Evolutionary conservation across 2,329 filamentous ascomycete species (phyloP).

Genomic region (Torrubiellomyces zombiae): DNA sequence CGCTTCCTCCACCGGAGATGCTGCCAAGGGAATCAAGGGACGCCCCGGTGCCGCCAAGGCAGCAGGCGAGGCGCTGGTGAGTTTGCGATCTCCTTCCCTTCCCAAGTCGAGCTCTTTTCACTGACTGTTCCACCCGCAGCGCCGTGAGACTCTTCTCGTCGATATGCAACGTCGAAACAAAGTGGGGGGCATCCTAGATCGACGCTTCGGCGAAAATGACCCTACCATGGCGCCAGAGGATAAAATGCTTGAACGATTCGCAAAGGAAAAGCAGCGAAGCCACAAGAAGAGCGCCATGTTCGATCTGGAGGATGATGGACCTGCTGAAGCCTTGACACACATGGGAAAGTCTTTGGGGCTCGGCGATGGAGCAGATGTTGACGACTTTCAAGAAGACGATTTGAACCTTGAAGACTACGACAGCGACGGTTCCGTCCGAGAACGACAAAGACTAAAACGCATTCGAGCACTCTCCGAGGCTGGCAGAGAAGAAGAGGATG

Average conservation of each 20-base stretch:
- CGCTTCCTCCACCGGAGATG: constrained; percentile 33
- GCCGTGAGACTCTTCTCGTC: constrained; percentile 67
- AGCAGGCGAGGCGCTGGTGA: constrained; percentile 67
- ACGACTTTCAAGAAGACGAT: constrained; percentile 71
- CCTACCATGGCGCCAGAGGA: constrained; percentile 87
- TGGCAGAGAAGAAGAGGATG: constrained; percentile 30
- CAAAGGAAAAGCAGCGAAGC: constrained; percentile 65
- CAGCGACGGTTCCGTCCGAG: constrained; percentile 36
- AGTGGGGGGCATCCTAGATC: constrained; percentile 80
- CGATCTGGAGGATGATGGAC: constrained; percentile 62
- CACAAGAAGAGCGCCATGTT: constrained; percentile 70
- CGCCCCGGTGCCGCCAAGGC: constrained; percentile 76
- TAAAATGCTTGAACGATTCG: constrained; percentile 79
- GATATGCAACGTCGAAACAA: constrained; percentile 85
- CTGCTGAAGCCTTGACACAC: constrained; percentile 59
- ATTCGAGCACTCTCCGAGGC: constrained; percentile 28
- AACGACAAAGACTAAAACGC: constrained; percentile 38
- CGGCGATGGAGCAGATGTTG: constrained; percentile 33
- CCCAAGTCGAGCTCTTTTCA: constrained; percentile 1
- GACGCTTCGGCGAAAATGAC: constrained; percentile 90
- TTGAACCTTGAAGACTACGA: constrained; percentile 44
- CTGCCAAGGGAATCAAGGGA: constrained; percentile 45
- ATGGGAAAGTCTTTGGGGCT: constrained; percentile 59
- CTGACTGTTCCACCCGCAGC: constrained; percentile 23
- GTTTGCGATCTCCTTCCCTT: constrained; percentile 5